phyloP scores from a whole-genome alignment of 208 protist species.

The Leishmania amazonensis region DNA sequence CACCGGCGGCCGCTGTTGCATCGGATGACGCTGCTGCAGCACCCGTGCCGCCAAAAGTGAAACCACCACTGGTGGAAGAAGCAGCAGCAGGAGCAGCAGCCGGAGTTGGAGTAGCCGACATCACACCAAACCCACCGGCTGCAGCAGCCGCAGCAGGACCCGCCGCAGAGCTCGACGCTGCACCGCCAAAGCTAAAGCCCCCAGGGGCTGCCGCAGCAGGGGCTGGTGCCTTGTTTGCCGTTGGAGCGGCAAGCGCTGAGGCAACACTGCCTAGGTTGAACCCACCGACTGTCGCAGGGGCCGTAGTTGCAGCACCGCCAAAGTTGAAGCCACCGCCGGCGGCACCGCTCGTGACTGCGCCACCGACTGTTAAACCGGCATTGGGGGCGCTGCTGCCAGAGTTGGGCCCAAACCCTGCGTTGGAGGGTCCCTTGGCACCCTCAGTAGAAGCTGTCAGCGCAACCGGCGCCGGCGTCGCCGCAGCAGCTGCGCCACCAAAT shows the following conservation, averaged over 20 bases:
- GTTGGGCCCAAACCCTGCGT: not conserved
- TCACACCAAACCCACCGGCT: slow-evolving; percentile 3
- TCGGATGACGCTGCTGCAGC: slow-evolving; percentile 16
- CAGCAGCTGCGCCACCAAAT: slow-evolving; percentile 5
- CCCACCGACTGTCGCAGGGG: not conserved
- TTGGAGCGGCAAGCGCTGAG: not conserved
- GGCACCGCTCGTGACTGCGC: not conserved
- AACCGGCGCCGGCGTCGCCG: not conserved
- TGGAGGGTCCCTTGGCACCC: not conserved
- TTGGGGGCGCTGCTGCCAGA: not conserved
- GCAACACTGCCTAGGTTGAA: slow-evolving; percentile 23
- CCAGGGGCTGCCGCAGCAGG: slow-evolving; percentile 2
- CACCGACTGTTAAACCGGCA: not conserved
- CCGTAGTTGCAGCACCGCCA: slow-evolving; percentile 10
- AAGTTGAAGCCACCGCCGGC: slow-evolving; percentile 12
- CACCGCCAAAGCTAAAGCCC: slow-evolving; percentile 22
- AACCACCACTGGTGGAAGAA: slow-evolving; percentile 13
- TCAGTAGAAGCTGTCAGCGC: not conserved
- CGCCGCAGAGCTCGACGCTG: slow-evolving; percentile 22
- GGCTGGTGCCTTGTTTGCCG: not conserved
- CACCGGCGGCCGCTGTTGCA: slow-evolving; percentile 13
- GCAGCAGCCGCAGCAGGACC: not conserved
- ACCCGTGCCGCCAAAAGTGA: slow-evolving; percentile 17
- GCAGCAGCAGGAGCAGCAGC: slow-evolving; percentile 4
- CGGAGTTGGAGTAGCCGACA: slow-evolving; percentile 2